Percentiles rank a stretch among this genome's conserved stretches.
These are phyloP conservation scores for Macrophomina phaseolina DNA, from an alignment of 2,329 filamentous ascomycete genomes.

Conservation along the genomic window DNA sequence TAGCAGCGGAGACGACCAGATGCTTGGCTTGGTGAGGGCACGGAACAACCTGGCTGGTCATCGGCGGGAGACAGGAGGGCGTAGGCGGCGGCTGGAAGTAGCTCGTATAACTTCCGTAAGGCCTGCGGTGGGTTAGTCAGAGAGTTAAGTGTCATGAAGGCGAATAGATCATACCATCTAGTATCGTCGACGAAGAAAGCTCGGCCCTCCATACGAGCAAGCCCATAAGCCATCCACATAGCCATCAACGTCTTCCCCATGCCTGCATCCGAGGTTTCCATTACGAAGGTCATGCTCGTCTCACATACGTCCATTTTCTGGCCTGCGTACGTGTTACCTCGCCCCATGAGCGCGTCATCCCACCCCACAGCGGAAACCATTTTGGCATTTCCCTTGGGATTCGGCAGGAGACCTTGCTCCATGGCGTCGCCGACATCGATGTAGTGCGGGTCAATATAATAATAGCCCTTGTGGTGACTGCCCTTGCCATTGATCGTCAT, in stretches of 20 bases:
- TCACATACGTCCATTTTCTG: conserved; percentile 65
- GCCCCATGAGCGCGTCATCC: conserved; percentile 30
- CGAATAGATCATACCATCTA: conserved; percentile 60
- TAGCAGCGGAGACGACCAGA: conserved; percentile 74
- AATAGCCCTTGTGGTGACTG: conserved; percentile 58
- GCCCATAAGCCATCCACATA: conserved; percentile 82
- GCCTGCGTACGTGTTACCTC: conserved; percentile 21
- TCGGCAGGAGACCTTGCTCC: conserved; percentile 64
- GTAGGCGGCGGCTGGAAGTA: conserved; percentile 73
- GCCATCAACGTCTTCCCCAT: conserved; percentile 78
- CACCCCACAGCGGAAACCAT: conserved; percentile 35
- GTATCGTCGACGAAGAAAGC: conserved; percentile 86
- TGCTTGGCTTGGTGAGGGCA: conserved; percentile 79
- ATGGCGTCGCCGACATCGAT: conserved; percentile 78
- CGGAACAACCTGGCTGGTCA: conserved; percentile 76
- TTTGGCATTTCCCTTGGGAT: conserved; percentile 37
- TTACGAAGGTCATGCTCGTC: conserved; percentile 75
- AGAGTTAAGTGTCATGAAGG: neutral
- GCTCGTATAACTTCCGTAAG: conserved; percentile 75
- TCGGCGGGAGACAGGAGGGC: conserved; percentile 72
- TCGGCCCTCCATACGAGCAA: conserved; percentile 75
- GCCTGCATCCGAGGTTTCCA: conserved; percentile 76
- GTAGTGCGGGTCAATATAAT: conserved; percentile 70
- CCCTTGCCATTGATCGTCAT: conserved; percentile 38
- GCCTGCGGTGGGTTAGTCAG: conserved; percentile 48